Evolutionary conservation across 495 filamentous ascomycete genomes (phyloP).

Genomic region (Talaromyces thailandensis): DNA sequence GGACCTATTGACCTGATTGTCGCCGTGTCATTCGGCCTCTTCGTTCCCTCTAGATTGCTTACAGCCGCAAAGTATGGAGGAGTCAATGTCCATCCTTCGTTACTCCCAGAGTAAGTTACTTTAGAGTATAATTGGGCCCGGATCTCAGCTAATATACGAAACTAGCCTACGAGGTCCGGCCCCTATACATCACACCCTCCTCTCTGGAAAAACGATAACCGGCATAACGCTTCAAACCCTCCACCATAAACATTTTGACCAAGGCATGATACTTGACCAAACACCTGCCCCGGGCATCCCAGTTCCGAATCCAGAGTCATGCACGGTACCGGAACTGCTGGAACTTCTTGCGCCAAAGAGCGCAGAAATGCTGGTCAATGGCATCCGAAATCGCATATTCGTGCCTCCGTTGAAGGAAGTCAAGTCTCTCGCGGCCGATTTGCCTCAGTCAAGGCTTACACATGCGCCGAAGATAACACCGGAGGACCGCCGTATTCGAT

Average conservation of each 20-base stretch:
- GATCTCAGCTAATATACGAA: not conserved
- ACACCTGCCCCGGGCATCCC: constrained; percentile 44
- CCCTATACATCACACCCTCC: constrained; percentile 70
- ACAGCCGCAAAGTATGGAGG: constrained; percentile 66
- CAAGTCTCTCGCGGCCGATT: constrained; percentile 20
- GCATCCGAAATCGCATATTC: constrained; percentile 50
- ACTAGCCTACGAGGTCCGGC: constrained; percentile 66
- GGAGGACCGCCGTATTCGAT: constrained; percentile 45
- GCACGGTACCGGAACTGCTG: constrained; percentile 33
- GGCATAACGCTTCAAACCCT: constrained; percentile 83
- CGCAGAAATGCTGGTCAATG: constrained; percentile 52
- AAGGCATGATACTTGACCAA: constrained; percentile 64
- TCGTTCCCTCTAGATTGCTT: constrained; percentile 73
- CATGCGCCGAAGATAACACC: constrained; percentile 46
- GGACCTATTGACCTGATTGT: constrained; percentile 70
- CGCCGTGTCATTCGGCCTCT: constrained; percentile 91
- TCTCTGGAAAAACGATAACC: constrained; percentile 43
- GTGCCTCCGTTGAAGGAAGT: constrained; percentile 47
- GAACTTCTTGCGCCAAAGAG: constrained; percentile 36
- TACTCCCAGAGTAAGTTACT: constrained; percentile 66
- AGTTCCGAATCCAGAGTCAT: constrained; percentile 34
- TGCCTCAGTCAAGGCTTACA: constrained; percentile 11
- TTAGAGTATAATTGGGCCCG: not conserved
- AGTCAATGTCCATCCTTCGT: constrained; percentile 89
- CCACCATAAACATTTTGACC: constrained; percentile 65